Percentiles rank a stretch among this genome's conserved stretches.
Evolutionary conservation across 1,139 yeast genomes (phyloP).

Genomic region (Yamadazyma friedrichii): DNA sequence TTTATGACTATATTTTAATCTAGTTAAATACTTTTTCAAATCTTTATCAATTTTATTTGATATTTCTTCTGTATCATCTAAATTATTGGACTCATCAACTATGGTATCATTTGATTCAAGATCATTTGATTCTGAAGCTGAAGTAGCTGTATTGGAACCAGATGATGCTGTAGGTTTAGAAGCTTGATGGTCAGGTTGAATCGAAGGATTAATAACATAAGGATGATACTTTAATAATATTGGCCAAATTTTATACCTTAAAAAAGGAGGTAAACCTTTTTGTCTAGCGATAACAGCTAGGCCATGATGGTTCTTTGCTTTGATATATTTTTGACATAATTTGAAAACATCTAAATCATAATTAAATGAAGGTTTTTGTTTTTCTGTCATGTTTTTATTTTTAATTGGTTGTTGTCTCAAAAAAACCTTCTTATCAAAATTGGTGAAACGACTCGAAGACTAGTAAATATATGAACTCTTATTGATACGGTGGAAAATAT

Average conservation of each 20-base stretch:
- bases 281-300: slow-evolving; percentile 80
- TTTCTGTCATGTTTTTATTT: slow-evolving; percentile 1
- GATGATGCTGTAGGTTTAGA: not conserved
- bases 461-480: too few relatives aligned
- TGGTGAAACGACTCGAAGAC: too few relatives aligned
- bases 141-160: not conserved
- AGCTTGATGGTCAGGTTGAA: slow-evolving; percentile 50
- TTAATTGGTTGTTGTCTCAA: not conserved
- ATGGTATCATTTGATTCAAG: not conserved
- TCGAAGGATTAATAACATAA: slow-evolving; percentile 71
- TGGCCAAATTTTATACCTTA: slow-evolving; percentile 85
- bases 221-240: slow-evolving; percentile 79
- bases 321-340: slow-evolving; percentile 42
- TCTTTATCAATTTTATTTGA: slow-evolving; percentile 46
- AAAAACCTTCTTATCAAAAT: too few relatives aligned
- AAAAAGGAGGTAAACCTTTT: slow-evolving; percentile 80
- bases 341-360: slow-evolving; percentile 42
- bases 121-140: not conserved
- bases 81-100: not conserved
- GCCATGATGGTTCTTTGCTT: slow-evolving; percentile 57
- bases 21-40: slow-evolving; percentile 51
- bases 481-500: too few relatives aligned
- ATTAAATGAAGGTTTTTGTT: slow-evolving; percentile 31
- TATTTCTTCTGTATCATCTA: slow-evolving; percentile 23
- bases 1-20: slow-evolving; percentile 23